Base-by-base conservation (phyloP, 805 yeast species). In the Candida michaelii region DNA sequence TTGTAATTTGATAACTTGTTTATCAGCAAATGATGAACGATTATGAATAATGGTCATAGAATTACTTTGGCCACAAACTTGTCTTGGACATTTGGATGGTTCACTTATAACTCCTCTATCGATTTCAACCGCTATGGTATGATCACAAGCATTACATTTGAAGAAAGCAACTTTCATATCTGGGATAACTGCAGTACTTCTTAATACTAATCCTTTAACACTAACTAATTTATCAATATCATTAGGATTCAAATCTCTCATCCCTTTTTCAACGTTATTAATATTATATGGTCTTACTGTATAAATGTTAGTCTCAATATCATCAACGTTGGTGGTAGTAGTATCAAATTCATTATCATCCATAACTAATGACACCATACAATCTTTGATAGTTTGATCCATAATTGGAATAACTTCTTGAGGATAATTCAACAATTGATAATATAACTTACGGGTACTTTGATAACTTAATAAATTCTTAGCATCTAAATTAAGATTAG, bases 161-260 rank as follows among this genome's bases (percentile, higher is more conserved):
- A 93, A 93, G 57, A 91, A 91, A 0, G 98, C 97, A 36, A 85
- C 89, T 60, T 89, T 90, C 99, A 93, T 93, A 62, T 93, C 99
- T 10, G 99, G 99, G 39, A 93, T 88, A 27, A 93, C 81, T 10
- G 97, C 80, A 6, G 97, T 88, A 5, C 96, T 74, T 54, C 99
- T 77, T 39, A 93, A 70, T 0, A 89, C 95, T 33, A 93, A 73
- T 15, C 99, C 99, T 65, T 91, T 93, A 43, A 93, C 81, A 39
- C 88, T 77, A 8, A 93, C 95, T 45, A 93, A 73, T 59, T 91
- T 90, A 65, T 93, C 99, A 49, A 93, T 91, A 63, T 90, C 98
- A 47, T 82, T 82, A 4, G 98, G 98, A 55, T 91, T 90, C 51
- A 90, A 69, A 49, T 90, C 97, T 52, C 98, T 80, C 88, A 90